Base-by-base conservation (phyloP, 176 grass and related monocot genomes). In the Echinochloa phyllopogon region DNA sequence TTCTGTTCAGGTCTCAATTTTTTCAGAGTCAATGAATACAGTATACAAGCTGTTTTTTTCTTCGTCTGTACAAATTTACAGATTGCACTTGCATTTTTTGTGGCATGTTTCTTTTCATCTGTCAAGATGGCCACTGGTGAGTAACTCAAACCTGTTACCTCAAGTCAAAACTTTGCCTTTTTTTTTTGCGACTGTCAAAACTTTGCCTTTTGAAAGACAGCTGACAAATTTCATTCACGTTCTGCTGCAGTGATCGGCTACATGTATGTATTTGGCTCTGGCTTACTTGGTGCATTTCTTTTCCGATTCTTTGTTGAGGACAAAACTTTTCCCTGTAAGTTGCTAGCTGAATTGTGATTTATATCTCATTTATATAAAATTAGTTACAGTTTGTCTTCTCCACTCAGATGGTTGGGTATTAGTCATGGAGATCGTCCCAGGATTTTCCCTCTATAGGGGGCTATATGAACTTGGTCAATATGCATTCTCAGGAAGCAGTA, bases 281-380 rank as follows among this genome's bases (percentile, higher is more conserved):
- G 96, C 49, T 90, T 95, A 64, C 81, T 95, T 78, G 96, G 93
- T 69, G 29, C 70, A 33, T 94, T 85, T 90, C 87, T 98, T 86
- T 78, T 98, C 50, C 69, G 65, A 9, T 78, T 89, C 55, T 94
- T 95, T 69, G 52, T 94, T 8, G 76, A 94, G 87, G 91, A 94
- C 50, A 33, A 27, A 65, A 85, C 37, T 33, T 92, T 90, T 84
- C 53, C 91, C 71, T 83, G 91, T 95, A 95, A 95, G 87, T 81
- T 69, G 8, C 76, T 83, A 57, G 4, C 68, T 36, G 52, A 55
- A 49, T 40, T 72, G 36, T 69, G 63, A 74, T 78, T 77, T 82
- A 13, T 21, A 65, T 65, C 60, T 78, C 16, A 44, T 58, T 75
- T 79, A 67, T 51, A 86, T 74, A 56, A 58, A 12, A 18, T 65